Evolutionary conservation across 2,329 filamentous ascomycete species (phyloP), one percentile per base, ranked within the genome.

Genomic region (Fusarium sp.): DNA sequence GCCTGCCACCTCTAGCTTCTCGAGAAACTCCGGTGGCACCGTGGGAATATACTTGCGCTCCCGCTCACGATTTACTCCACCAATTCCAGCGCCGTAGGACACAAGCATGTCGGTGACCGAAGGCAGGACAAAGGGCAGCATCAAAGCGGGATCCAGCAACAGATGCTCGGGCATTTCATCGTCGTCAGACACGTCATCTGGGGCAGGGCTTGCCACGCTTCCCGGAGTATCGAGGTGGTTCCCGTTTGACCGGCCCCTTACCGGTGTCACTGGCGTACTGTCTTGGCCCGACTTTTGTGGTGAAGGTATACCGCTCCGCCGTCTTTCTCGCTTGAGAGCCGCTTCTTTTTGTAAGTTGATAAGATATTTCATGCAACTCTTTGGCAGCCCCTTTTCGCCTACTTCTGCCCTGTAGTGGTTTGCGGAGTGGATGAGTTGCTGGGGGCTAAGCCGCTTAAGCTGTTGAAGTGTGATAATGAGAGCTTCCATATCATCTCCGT

Each of bases 91-190:
- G 1, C 96, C 96, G 76, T 97, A 99, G 71, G 91, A 95, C 49
- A 99, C 89, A 49, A 98, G 86, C 96, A 99, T 99, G 79, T 99
- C 96, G 26, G 94, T 98, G 60, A 93, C 96, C 3, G 95, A 97
- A 3, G 96, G 96, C 28, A 99, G 84, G n/a, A 92, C 91, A 78
- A 99, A 99, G 0, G 96, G 96, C 26, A 99, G 86, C 87, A 98
- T 97, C 63, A 97, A 84, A 4, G 94, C 92, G 5, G 95, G 93
- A 76, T 98, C 94, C 55, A 98, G 81, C 44, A 98, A 88, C 37
- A 98, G 84, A 63, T 92, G 87, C 71, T 93, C 89, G 0, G 91
- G 91, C 16, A 89, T 84, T 64, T 93, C 90, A 45, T 91, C 89
- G 12, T 91, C 88, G 18, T 90, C 89, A 3, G 79, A 81, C 30